These are phyloP conservation scores for Macadamia tetraphylla DNA, from an alignment of 164 flowering plant genomes.

Conservation along the genomic window DNA sequence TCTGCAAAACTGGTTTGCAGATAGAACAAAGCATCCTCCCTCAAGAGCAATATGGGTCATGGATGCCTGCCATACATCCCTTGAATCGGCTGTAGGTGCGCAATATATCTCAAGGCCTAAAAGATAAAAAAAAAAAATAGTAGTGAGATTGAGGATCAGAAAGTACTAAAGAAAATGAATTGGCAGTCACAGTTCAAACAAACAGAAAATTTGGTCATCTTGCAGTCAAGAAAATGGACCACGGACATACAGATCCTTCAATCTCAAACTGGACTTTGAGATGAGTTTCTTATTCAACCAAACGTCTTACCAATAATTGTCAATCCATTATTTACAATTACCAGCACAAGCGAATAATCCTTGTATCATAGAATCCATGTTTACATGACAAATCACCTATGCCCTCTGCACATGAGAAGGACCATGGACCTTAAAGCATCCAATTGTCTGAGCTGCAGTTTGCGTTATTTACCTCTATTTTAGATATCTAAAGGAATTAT, in stretches of 20 bases:
- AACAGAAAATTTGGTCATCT: not conserved
- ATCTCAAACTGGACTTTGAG: not conserved
- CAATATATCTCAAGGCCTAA: conserved; percentile 73
- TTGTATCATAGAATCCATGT: not conserved
- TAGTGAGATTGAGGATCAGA: not conserved
- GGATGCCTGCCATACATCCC: conserved; percentile 78
- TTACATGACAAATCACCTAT: too few species aligned
- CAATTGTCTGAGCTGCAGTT: too few species aligned
- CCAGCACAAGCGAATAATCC: not conserved
- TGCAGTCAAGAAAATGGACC: not conserved
- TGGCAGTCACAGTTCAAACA: not conserved
- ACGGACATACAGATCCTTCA: not conserved
- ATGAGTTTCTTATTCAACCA: not conserved
- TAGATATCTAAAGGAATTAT: too few species aligned
- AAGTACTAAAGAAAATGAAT: not conserved
- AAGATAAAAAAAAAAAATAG: not conserved
- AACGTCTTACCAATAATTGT: not conserved
- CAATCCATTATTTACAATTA: not conserved
- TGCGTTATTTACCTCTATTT: too few species aligned
- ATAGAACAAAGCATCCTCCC: conserved; percentile 88
- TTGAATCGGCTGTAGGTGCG: conserved; percentile 78
- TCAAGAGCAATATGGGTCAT: conserved; percentile 90
- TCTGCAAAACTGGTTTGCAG: conserved; percentile 81
- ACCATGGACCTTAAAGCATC: too few species aligned
- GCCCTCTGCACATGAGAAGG: too few species aligned